Conservation (phyloP, 306 rosid species). For the Glycine tomentella region DNA sequence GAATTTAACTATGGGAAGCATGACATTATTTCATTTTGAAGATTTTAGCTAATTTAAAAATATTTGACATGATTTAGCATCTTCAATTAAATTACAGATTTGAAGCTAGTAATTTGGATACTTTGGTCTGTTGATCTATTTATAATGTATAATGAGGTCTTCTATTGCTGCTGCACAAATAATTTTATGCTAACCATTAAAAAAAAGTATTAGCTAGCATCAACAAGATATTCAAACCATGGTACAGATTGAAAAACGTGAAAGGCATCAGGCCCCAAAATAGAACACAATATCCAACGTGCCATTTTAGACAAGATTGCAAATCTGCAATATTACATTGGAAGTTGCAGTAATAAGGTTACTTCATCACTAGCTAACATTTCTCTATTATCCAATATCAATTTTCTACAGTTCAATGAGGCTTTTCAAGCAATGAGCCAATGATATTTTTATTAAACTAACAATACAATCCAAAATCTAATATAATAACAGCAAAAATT, state of each 20-base stretch:
- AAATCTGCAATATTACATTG: too few species aligned
- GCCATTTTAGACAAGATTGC: too few species aligned
- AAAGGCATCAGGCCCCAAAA: not conserved
- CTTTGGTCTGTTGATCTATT: not conserved
- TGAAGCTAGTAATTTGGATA: not conserved
- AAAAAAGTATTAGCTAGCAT: not conserved
- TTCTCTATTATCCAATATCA: conserved; percentile 17
- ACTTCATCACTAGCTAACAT: conserved; percentile 26
- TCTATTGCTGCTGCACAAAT: not conserved
- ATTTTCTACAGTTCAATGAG: conserved; percentile 27
- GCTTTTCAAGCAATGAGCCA: conserved; percentile 27
- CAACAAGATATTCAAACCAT: conserved; percentile 11
- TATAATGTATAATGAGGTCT: not conserved
- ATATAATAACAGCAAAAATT: conserved; percentile 8
- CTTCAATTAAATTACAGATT: not conserved
- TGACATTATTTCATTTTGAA: not conserved
- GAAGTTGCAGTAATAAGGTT: not conserved
- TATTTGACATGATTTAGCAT: not conserved
- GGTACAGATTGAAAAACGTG: not conserved
- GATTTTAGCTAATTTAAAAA: not conserved
- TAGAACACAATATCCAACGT: not conserved
- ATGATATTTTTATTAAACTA: conserved; percentile 41
- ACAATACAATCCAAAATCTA: conserved; percentile 39
- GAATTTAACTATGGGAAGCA: too few species aligned
- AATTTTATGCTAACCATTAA: not conserved